Evolutionary conservation across 768 basidiomycete species (phyloP), one percentile per base, ranked within the genome.

Genomic region (Termitomyces sp.): DNA sequence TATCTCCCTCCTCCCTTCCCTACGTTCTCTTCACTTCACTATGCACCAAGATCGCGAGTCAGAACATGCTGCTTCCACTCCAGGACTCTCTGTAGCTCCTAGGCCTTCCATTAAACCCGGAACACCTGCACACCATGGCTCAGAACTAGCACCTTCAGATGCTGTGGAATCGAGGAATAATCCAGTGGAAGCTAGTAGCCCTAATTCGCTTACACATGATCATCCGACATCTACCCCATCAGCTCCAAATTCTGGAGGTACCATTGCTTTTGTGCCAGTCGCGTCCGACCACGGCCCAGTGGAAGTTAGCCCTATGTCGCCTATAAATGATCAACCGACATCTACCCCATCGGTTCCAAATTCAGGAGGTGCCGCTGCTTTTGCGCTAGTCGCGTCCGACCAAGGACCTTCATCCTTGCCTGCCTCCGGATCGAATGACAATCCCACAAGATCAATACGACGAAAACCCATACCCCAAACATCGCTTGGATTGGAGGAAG

Each of bases 41-140:
- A 63, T 61, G 63, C 47, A 50, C 37, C 45, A 44, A 31, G 54
- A 59, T 56, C 60, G 37, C 50, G 42, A 61, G 16, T 37, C 32
- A 47, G 53, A 57, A 40, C 51, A 32, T 46, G 44, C 57, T 37
- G 23, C 32, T 43, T 37, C 55, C 27, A 10, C 57, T 31, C 34
- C 38, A 31, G 25, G 21, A 44, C 37, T 37, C 2, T 41, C 51
- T 21, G 19, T 11, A 17, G 23, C 17, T 21, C 34, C 42, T 14
- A 40, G 14, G 17, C 14, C 3, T 7, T 38, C 43, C 27, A n/a
- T 14, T n/a, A 31, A 46, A 23, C 34, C 43, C n/a, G 43, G 11
- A 23, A 29, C 27, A 12, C 51, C 50, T 35, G 17, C 19, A 27
- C 43, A 14, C 8, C n/a, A 14, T 25, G 35, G 19, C 1, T 23